These are phyloP conservation scores for Jackrogersella multiformis DNA, from an alignment of 495 filamentous ascomycete genomes.

Conservation along the genomic window DNA sequence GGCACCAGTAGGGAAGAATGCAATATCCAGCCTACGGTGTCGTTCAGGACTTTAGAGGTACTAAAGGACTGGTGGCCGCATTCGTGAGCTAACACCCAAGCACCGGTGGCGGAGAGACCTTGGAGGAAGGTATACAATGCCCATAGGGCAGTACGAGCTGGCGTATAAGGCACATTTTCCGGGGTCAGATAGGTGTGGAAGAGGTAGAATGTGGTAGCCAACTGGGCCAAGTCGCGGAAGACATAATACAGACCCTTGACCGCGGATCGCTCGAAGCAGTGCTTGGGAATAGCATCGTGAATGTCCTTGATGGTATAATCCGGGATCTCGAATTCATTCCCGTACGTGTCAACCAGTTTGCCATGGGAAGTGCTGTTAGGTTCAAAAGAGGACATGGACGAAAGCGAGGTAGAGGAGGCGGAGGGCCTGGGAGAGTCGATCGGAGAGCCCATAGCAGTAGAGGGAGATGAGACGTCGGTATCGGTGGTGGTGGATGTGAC, in stretches of 20 bases:
- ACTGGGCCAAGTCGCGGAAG: constrained; percentile 70
- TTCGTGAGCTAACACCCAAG: constrained; percentile 89
- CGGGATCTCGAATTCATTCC: constrained; percentile 77
- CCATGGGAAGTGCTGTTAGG: constrained; percentile 46
- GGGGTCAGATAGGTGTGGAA: constrained; percentile 71
- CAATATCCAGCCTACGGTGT: constrained; percentile 84
- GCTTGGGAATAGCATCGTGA: constrained; percentile 80
- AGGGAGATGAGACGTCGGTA: constrained; percentile 64
- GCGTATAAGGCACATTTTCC: constrained; percentile 67
- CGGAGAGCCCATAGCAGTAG: constrained; percentile 71
- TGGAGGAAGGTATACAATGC: constrained; percentile 75
- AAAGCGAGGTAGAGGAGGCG: constrained; percentile 88
- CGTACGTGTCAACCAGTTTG: constrained; percentile 76
- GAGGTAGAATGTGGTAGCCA: constrained; percentile 71
- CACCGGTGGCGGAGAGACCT: constrained; percentile 79
- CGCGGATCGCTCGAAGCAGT: constrained; percentile 80
- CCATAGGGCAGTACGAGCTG: constrained; percentile 68
- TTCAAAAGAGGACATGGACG: constrained; percentile 78
- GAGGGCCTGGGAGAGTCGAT: constrained; percentile 76
- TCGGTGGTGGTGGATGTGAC: constrained; percentile 49
- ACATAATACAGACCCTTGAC: constrained; percentile 71
- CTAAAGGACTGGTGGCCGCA: constrained; percentile 91
- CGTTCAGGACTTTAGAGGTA: constrained; percentile 79
- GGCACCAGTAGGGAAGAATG: constrained; percentile 85
- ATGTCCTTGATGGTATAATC: constrained; percentile 85